Base-by-base conservation (phyloP, 768 basidiomycete genomes). In the Lenzites betulinus region DNA sequence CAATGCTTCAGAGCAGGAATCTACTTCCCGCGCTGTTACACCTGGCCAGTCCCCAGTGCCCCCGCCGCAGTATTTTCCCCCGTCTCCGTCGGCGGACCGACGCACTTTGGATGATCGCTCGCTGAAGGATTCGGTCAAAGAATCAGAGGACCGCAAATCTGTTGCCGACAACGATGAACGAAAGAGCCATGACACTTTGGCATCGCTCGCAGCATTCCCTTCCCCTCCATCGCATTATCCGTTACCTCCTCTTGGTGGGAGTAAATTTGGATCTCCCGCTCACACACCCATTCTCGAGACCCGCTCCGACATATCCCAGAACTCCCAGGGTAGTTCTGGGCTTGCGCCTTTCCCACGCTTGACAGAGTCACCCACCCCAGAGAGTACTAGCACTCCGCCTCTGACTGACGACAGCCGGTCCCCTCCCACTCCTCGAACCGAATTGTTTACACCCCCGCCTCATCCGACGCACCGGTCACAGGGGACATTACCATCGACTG, bases 191-290 rank as follows among this genome's bases (percentile, higher is more conserved):
- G 33, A 70, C 71, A 48, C 77, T 73, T 79, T 89, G n/a, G 79
- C 86, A 20, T 87, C 88, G 1, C 75, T 92, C 23, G 88, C 86
- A 33, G 86, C 85, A 0, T 92, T 92, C 70, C 90, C 90, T 23
- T 73, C 80, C 0, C 90, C 90, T 16, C 90, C 90, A 0, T 83
- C 83, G 0, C 88, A 90, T 69, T 83, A 87, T 59, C 89, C 89
- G 13, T 72, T 87, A 15, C 89, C 86, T 36, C 80, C 83, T 6
- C 65, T 70, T 8, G 52, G 51, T 23, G 70, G 60, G 20, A 63
- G 51, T 43, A 55, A 42, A 9, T 56, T 58, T 38, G 55, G 26
- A 18, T 43, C 33, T 22, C 38, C 43, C 16, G 60, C 49, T n/a
- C 43, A 43, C 38, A 55, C 51, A 42, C 60, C 28, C 55, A 49